Base-by-base conservation (phyloP, 805 yeast genomes). In the Suhomyces emberorum region DNA sequence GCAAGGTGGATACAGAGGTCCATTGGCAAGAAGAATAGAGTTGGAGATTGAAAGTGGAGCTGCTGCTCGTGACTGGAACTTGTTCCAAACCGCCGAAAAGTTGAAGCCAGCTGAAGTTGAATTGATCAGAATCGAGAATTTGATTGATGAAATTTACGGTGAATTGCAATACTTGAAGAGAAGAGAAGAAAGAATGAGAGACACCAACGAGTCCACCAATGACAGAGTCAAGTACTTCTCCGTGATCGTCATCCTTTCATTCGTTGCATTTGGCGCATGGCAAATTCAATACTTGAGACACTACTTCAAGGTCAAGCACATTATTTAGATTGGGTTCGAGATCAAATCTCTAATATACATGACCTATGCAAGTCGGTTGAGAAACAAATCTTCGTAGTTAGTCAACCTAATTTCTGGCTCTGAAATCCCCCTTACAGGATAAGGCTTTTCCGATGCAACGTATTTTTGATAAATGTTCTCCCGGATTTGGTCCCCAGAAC, bases 51-150 rank as follows among this genome's bases (percentile, higher is more conserved):
- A 93, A 62, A 81, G 88, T 44, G 98, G 98, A 29, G 86, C 97
- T 34, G 86, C 88, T 52, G 98, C 98, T 28, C 83, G 98, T 63
- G 98, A 93, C 67, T 93, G 98, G 97, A 88, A 88, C 57, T 87
- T 88, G 16, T 71, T 89, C 44, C 96, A 89, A 69, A 89, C 95
- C 31, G 77, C 84, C 30, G 98, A 93, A 63, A 87, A 88, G 59
- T 79, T 93, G 61, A 86, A 84, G 65, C 98, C 98, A 4, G 78
- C 83, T 34, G 98, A 93, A 65, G 81, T 89, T 38, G 95, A 87
- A 52, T 73, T 93, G 59, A 83, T 93, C 63, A 81, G 83, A 59
- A 74, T 91, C 39, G 91, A 88, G 61, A 96, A 85, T 57, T 63
- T 87, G 63, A 77, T 95, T 32, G 83, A 78, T 48, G 98, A 93